phyloP scores from a whole-genome alignment of 768 basidiomycete genomes.

The Lentinula sp. region DNA sequence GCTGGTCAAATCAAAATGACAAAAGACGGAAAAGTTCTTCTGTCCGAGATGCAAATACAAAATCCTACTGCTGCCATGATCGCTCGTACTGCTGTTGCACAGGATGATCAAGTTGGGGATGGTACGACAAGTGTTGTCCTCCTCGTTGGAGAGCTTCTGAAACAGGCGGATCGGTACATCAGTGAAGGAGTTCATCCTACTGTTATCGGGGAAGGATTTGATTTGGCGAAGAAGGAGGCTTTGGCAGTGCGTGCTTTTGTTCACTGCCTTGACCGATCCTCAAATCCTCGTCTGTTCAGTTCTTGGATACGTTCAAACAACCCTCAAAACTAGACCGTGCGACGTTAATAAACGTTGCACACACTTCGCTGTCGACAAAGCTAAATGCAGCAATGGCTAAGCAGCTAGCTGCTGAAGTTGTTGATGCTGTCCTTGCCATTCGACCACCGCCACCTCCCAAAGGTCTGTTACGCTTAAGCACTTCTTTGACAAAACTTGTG shows the following conservation, averaged over 20 bases:
- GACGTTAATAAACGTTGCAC: conserved; percentile 87
- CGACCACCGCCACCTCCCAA: conserved; percentile 57
- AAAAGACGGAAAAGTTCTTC: conserved; percentile 96
- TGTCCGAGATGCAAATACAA: conserved; percentile 99
- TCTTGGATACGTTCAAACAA: conserved; percentile 88
- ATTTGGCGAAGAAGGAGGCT: conserved; percentile 96
- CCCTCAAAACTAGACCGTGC: conserved; percentile 75
- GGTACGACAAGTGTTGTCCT: conserved; percentile 97
- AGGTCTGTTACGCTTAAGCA: conserved; percentile 31
- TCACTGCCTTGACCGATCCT: conserved; percentile 5
- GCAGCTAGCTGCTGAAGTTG: conserved; percentile 85
- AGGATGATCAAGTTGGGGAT: conserved; percentile 99
- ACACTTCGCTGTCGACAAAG: conserved; percentile 96
- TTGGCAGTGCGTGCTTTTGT: conserved; percentile 51
- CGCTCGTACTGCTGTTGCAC: conserved; percentile 95
- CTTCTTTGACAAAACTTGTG: not conserved
- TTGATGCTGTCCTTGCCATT: conserved; percentile 92
- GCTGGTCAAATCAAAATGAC: conserved; percentile 99
- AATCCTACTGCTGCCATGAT: conserved; percentile 99
- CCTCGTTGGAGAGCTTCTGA: conserved; percentile 90
- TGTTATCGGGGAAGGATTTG: conserved; percentile 92
- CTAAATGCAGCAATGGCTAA: conserved; percentile 76
- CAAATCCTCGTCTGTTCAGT: conserved; percentile 39
- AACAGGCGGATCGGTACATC: conserved; percentile 96
- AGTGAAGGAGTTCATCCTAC: conserved; percentile 98